Percentiles rank a stretch among this genome's conserved stretches.
phyloP scores from a whole-genome alignment of 2,329 filamentous ascomycete genomes.

The Rhinocladiella similis region DNA sequence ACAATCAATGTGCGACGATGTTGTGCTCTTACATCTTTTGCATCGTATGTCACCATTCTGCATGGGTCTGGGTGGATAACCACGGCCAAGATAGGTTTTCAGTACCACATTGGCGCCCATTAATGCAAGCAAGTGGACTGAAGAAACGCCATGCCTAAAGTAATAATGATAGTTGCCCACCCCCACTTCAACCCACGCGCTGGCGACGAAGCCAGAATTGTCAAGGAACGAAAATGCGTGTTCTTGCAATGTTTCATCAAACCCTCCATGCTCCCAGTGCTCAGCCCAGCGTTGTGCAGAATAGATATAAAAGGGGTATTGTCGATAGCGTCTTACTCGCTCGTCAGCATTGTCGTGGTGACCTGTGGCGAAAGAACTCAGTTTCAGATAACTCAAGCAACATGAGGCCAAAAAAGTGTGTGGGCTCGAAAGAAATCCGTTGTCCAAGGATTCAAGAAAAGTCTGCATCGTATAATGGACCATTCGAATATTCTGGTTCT shows the following conservation, averaged over 20 bases:
- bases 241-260: background rate
- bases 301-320: slow-evolving; percentile 2
- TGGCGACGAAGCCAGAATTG: background rate
- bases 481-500: slow-evolving; percentile 41
- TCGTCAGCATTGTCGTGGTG: background rate
- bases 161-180: background rate
- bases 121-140: slow-evolving; percentile 8
- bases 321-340: background rate
- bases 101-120: slow-evolving; percentile 2
- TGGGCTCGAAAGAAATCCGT: slow-evolving; percentile 37
- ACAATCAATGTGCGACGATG: background rate
- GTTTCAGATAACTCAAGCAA: slow-evolving; percentile 43
- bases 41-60: background rate
- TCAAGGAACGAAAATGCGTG: background rate
- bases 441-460: slow-evolving; percentile 39
- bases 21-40: background rate
- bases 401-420: slow-evolving; percentile 31
- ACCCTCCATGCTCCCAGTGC: background rate
- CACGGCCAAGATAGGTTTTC: slow-evolving; percentile 1
- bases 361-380: slow-evolving; percentile 30
- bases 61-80: background rate
- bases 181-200: background rate
- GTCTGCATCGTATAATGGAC: slow-evolving; percentile 51
- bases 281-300: background rate
- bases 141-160: background rate